A percentile compares a stretch with the other conserved stretches of the same genome.
These are phyloP conservation scores for Scedosporium minutisporum DNA, from an alignment of 2,329 filamentous ascomycete species.

Conservation along the genomic window DNA sequence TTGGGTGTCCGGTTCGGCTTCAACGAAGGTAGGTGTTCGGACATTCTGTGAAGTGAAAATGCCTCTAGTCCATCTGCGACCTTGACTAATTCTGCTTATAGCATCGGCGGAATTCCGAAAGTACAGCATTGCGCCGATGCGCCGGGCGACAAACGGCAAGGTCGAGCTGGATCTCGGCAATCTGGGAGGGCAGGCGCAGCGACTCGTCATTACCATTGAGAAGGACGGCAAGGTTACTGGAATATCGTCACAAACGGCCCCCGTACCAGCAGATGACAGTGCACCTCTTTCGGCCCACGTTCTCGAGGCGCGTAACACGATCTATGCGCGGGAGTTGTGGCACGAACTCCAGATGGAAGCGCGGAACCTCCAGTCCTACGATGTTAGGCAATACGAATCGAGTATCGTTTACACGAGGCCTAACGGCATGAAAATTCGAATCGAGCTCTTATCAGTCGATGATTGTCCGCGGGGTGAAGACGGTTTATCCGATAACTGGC, in stretches of 20 bases:
- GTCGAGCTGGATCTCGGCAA: conserved; percentile 61
- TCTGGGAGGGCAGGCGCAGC: conserved; percentile 41
- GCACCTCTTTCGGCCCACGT: conserved; percentile 58
- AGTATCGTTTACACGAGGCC: conserved; percentile 46
- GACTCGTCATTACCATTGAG: conserved; percentile 59
- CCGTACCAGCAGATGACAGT: conserved; percentile 44
- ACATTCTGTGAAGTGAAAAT: not conserved
- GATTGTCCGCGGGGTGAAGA: conserved; percentile 26
- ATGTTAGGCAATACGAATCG: conserved; percentile 54
- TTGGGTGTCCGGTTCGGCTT: conserved; percentile 87
- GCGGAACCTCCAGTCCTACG: conserved; percentile 59
- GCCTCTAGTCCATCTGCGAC: not conserved
- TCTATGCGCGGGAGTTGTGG: conserved; percentile 81
- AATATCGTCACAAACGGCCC: conserved; percentile 32
- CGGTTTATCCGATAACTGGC: conserved; percentile 28
- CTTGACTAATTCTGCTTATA: conserved; percentile 19
- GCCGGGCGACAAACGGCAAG: conserved; percentile 62
- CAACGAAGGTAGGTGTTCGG: conserved; percentile 49
- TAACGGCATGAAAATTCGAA: conserved; percentile 42
- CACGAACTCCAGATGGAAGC: conserved; percentile 81
- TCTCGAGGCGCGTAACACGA: conserved; percentile 64
- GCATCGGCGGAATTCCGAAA: conserved; percentile 50
- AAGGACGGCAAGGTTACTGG: conserved; percentile 50
- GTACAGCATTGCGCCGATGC: conserved; percentile 72
- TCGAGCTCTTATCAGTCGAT: conserved; percentile 59